These are phyloP conservation scores for Malassezia globosa DNA, from an alignment of 1,284 basidiomycete species.

Conservation along the genomic window DNA sequence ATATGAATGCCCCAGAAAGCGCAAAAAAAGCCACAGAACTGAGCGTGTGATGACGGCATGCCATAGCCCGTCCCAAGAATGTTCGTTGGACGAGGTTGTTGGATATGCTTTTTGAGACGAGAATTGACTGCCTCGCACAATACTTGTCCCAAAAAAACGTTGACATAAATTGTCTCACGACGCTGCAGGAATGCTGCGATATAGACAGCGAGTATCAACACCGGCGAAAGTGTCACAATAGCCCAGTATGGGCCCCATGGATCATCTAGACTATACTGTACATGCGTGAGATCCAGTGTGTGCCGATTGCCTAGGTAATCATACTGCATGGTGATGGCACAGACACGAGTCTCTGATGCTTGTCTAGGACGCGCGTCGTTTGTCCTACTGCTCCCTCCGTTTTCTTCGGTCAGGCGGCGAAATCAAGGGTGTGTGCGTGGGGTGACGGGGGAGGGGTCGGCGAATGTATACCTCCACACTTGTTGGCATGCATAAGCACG, in stretches of 20 bases:
- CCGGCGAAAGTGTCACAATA: slow-evolving; percentile 38
- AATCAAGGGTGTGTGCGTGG: too few relatives aligned
- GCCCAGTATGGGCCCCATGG: slow-evolving; percentile 28
- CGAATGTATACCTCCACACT: too few relatives aligned
- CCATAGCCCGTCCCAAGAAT: slow-evolving; percentile 65
- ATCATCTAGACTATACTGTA: slow-evolving; percentile 22
- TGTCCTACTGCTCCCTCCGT: too few relatives aligned
- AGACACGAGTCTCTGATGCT: too few relatives aligned
- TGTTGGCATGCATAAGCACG: too few relatives aligned
- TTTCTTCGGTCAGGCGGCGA: too few relatives aligned
- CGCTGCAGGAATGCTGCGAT: slow-evolving; percentile 63
- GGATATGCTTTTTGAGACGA: slow-evolving; percentile 59
- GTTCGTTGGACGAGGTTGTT: slow-evolving; percentile 60
- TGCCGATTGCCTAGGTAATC: not conserved
- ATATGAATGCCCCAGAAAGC: slow-evolving; percentile 65
- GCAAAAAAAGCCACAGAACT: slow-evolving; percentile 76
- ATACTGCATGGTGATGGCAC: not conserved
- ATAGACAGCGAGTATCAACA: slow-evolving; percentile 53
- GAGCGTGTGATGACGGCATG: slow-evolving; percentile 75
- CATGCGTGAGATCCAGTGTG: slow-evolving; percentile 38
- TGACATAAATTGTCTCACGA: slow-evolving; percentile 63
- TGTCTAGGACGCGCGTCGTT: too few relatives aligned
- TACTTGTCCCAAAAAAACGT: slow-evolving; percentile 71
- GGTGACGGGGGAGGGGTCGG: too few relatives aligned
- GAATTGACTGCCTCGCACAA: slow-evolving; percentile 63